Base-by-base conservation (phyloP, 805 yeast genomes). In the Barnettozyma vustinii region DNA sequence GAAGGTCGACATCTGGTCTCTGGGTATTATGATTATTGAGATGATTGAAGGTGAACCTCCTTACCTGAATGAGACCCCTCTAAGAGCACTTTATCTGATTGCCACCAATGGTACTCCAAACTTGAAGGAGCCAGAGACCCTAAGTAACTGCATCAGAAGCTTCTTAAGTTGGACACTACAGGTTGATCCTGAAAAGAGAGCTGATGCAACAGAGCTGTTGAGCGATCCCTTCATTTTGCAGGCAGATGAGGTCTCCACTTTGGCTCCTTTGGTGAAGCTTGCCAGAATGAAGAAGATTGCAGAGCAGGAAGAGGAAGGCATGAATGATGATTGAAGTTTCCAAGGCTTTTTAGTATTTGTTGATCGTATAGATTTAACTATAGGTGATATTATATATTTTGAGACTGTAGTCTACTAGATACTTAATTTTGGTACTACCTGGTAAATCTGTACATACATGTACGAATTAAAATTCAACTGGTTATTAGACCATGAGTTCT, bases 41-140 rank as follows among this genome's bases (percentile, higher is more conserved):
- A 92, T 94, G 98, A 88, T 94, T 56, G 99, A 94, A 68, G 97
- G 97, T 23, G 99, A 94, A 66, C 99, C 99, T 13, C 99, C 99
- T 3, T 94, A 94, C 62, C 73, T 94, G 64, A 92, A 92, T 60
- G 99, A 94, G 66, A 88, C 95, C 36, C 99, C 99, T 20, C 76
- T 94, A 63, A 80, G 94, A 60, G 98, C 98, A 0, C 73, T 94
- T 45, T 94, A 91, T 67, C 73, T 94, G 66, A 94, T 94, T 73
- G 96, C 96, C 5, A 89, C 97, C 0, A 92, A 89, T 60, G 99
- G 99, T 46, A 94, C 98, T 0, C 99, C 99, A 20, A 83, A 83
- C 56, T 73, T 94, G 63, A 90, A 91, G 66, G 88, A 90, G 60
- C 94, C 96, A 3, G 96, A 87, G 49, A 79, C 82, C 6, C 70